Conservation (phyloP, 2,329 filamentous ascomycete species). For the Aaosphaeria pasadenensis region DNA sequence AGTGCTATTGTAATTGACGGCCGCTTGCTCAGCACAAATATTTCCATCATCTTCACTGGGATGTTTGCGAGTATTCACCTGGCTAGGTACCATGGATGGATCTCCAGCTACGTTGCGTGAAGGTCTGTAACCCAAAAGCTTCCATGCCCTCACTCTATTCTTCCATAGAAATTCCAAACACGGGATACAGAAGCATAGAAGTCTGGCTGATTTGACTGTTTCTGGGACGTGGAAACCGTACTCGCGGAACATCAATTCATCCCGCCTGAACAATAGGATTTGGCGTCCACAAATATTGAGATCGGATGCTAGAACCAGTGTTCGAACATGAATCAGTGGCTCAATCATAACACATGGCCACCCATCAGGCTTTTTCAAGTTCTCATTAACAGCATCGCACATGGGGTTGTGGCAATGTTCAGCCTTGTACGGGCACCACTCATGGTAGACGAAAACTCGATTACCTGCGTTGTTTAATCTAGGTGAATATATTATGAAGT, state of each 20-base stretch:
- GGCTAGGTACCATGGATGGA: no score
- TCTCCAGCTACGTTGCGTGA: not conserved
- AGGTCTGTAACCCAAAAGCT: not conserved
- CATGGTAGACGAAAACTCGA: not conserved
- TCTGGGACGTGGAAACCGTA: not conserved
- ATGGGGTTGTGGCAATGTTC: not conserved
- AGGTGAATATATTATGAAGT: no score
- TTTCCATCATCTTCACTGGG: no score
- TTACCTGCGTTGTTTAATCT: not conserved
- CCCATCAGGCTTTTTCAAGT: not conserved
- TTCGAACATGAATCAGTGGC: not conserved
- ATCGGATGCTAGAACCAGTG: not conserved
- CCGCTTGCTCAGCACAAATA: no score
- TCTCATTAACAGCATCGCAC: not conserved
- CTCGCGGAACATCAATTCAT: not conserved
- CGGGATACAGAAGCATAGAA: conserved; percentile 5
- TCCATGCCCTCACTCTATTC: conserved; percentile 1
- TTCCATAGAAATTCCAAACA: conserved; percentile 11
- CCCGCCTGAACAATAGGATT: not conserved
- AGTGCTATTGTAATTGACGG: no score
- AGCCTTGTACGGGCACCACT: not conserved
- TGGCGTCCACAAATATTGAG: not conserved
- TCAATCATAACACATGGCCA: not conserved
- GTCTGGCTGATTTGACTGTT: not conserved
- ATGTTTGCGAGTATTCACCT: no score